phyloP scores from a whole-genome alignment of 306 rosid species.

The Myrica gale region DNA sequence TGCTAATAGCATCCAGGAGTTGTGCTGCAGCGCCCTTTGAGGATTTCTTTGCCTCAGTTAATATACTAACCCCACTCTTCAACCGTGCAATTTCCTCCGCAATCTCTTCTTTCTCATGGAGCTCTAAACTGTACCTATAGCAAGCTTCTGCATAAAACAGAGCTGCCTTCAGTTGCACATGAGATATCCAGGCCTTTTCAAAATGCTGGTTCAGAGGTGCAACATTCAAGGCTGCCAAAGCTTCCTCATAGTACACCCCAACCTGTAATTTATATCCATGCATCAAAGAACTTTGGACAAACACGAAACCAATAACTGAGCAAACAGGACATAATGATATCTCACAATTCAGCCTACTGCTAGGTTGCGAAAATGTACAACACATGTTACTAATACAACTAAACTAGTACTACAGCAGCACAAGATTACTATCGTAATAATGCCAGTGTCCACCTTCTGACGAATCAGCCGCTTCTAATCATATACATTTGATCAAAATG shows the following conservation, averaged over 20 bases:
- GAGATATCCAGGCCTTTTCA: conserved; percentile 83
- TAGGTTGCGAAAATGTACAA: not conserved
- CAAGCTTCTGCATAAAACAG: conserved; percentile 83
- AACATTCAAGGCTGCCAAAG: conserved; percentile 71
- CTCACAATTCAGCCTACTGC: too few species aligned
- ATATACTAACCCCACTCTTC: conserved; percentile 59
- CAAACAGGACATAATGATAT: not conserved
- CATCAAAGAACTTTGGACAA: conserved; percentile 19
- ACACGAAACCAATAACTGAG: conserved; percentile 3
- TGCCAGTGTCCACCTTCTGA: not conserved
- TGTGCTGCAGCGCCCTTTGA: conserved; percentile 82
- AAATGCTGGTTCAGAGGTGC: conserved; percentile 83
- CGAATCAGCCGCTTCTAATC: not conserved
- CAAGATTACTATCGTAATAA: not conserved
- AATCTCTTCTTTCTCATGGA: conserved; percentile 90
- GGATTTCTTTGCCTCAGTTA: conserved; percentile 66
- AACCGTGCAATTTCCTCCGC: conserved; percentile 91
- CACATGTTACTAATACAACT: not conserved
- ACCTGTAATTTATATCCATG: conserved; percentile 51
- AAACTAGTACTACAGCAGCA: not conserved
- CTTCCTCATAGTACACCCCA: conserved; percentile 90
- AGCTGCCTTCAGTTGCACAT: conserved; percentile 82
- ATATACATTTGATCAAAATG: not conserved
- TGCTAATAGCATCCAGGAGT: conserved; percentile 77
- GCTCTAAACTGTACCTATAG: conserved; percentile 77